Conservation (phyloP, 768 basidiomycete species). For the Kwoniella sp. region DNA sequence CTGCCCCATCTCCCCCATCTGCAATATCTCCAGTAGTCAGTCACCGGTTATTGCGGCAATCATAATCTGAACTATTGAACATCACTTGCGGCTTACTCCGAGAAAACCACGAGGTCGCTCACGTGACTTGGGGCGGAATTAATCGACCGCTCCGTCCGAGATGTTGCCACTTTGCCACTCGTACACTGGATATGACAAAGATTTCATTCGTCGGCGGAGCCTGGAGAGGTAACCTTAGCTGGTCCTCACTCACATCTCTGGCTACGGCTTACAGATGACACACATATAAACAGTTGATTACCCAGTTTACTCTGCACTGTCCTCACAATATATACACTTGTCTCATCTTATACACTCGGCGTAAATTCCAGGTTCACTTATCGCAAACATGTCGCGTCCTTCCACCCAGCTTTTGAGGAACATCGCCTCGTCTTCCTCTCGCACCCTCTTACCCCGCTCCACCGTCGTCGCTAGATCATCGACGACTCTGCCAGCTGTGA, state of each 20-base stretch:
- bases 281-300: slow-evolving; percentile 4
- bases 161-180: neutral
- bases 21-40: neutral
- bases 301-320: no score
- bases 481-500: neutral
- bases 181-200: slow-evolving; percentile 3
- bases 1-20: neutral
- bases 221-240: neutral
- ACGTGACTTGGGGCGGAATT: slow-evolving; percentile 9
- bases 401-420: neutral
- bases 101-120: neutral
- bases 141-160: slow-evolving; percentile 5
- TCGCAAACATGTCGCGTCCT: slow-evolving; percentile 4
- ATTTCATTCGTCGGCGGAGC: slow-evolving; percentile 6
- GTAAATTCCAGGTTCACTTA: no score
- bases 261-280: no score
- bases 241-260: no score
- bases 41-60: slow-evolving; percentile 7
- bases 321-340: no score
- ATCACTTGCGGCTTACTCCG: no score
- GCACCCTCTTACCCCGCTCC: neutral
- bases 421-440: slow-evolving; percentile 15
- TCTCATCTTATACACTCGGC: no score
- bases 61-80: no score
- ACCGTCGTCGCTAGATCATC: neutral